Conservation (phyloP, 164 flowering plant genomes). For the Tinospora cordifolia region DNA sequence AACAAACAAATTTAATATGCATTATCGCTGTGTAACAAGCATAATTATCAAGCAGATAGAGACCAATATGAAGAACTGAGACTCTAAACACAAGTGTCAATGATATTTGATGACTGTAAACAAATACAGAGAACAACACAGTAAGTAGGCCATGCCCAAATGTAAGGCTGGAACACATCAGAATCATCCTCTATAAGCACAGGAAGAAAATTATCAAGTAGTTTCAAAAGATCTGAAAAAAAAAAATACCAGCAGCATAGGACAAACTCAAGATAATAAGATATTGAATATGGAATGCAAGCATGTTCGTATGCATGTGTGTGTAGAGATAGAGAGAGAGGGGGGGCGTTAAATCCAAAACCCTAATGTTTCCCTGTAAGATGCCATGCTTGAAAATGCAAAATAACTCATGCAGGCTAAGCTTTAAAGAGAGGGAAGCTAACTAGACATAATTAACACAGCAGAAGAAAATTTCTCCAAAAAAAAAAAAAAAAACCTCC, state of each 20-base stretch:
- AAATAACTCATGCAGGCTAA: not conserved
- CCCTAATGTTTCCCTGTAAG: too few species aligned
- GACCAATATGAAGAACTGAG: not conserved
- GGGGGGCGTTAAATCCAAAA: too few species aligned
- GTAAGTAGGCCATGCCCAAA: not conserved
- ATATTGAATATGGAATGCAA: too few species aligned
- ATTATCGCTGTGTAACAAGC: not conserved
- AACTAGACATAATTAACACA: not conserved
- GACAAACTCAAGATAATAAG: too few species aligned
- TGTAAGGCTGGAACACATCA: too few species aligned
- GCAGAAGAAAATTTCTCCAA: not conserved
- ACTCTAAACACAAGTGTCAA: not conserved
- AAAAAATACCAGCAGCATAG: too few species aligned
- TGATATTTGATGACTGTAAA: not conserved
- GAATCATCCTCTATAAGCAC: too few species aligned
- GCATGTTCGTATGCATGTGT: too few species aligned
- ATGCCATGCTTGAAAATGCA: not conserved
- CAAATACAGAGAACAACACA: not conserved
- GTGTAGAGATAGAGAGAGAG: too few species aligned
- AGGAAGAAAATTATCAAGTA: too few species aligned
- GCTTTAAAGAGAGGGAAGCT: not conserved
- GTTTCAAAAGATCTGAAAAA: too few species aligned
- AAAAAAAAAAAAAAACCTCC: not conserved
- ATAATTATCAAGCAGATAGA: not conserved
- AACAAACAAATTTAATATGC: not conserved